Evolutionary conservation across 2,329 filamentous ascomycete genomes (phyloP), one percentile per base, ranked within the genome.

Genomic region (Epichloe hybrida): DNA sequence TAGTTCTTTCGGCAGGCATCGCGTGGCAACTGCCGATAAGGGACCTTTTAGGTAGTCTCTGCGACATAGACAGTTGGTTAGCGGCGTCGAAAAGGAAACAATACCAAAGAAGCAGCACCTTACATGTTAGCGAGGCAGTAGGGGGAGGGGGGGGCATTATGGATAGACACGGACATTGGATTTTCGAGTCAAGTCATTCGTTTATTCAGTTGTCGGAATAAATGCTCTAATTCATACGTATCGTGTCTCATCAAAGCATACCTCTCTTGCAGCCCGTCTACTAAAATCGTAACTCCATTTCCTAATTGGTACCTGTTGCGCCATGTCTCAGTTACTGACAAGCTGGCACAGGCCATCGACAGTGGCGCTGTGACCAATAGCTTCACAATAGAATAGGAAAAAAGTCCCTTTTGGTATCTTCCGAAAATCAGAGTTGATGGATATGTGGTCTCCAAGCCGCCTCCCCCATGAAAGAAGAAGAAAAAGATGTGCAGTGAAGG

Each of bases 261-360:
- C 12, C 40, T 8, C 21, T 42, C 40, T n/a, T 27, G 38, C 34
- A 43, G 23, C 13, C 42, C 7, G 38, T 35, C 11, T 44, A 35
- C 40, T 34, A 20, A 5, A 17, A n/a, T 23, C 37, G 7, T 15
- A 49, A 49, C 40, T 44, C 48, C 48, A 11, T 49, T 49, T 15
- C 48, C 34, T 0, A 38, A n/a, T 44, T 43, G 40, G 48, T 45
- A 49, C 45, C 31, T 49, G 20, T 49, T 49, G 48, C 48, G 40
- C 34, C 40, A 44, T 39, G 31, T 44, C 40, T 49, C 13, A 45
- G 17, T 23, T 38, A 13, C 21, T 49, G 48, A 40, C 47, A 27
- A 27, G 40, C 40, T 15, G 27, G 27, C n/a, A 23, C 17, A 20
- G 39, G n/a, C 4, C 40, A n/a, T n/a, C 4, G 40, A 31, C 40